These are phyloP conservation scores for Diaporthe ampelina DNA, from an alignment of 2,329 filamentous ascomycete species.

Conservation along the genomic window DNA sequence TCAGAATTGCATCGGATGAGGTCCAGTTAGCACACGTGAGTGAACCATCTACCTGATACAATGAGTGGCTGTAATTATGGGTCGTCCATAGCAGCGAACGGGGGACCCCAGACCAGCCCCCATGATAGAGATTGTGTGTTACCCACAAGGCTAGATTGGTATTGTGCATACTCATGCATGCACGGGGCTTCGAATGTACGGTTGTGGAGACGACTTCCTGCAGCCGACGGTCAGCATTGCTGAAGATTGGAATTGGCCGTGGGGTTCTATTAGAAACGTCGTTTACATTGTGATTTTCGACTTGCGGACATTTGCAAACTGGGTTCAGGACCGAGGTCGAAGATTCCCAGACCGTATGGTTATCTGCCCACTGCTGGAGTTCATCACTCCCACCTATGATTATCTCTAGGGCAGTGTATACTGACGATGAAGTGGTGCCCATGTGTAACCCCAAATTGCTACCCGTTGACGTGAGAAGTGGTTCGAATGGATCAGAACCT, in stretches of 20 bases:
- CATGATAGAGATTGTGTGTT: neutral
- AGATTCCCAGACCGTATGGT: too few species aligned
- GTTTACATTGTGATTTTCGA: too few species aligned
- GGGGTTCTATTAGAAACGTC: neutral
- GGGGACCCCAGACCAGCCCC: neutral
- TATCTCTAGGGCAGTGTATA: too few species aligned
- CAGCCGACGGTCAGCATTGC: neutral
- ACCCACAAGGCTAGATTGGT: neutral
- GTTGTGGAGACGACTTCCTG: neutral
- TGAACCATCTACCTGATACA: neutral
- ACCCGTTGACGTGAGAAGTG: neutral
- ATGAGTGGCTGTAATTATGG: neutral
- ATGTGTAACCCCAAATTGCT: neutral
- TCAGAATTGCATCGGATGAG: neutral
- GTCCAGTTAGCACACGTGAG: neutral
- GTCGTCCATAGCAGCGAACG: neutral
- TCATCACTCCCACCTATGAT: neutral
- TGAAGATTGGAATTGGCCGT: neutral
- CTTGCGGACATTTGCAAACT: too few species aligned
- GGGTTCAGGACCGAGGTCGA: too few species aligned
- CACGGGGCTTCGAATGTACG: neutral
- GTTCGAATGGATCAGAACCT: neutral
- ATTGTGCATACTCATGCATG: neutral
- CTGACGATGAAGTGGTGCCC: neutral
- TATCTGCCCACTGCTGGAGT: neutral